phyloP scores from a whole-genome alignment of 2,329 filamentous ascomycete species.

The Nannizziopsis barbatae region DNA sequence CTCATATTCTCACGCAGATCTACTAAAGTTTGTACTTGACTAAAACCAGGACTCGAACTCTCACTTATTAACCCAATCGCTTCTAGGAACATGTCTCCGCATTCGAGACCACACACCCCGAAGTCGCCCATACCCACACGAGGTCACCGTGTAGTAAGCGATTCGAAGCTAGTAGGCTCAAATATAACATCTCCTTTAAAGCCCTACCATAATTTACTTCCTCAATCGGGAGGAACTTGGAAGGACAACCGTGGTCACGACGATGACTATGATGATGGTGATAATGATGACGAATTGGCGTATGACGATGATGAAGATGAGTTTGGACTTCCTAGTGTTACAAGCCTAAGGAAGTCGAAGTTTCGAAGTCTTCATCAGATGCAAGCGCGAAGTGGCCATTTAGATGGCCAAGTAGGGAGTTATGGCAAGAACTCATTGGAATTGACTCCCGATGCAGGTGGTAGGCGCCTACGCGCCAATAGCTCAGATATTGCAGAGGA shows the following conservation, averaged over 20 bases:
- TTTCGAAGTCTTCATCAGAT: background rate
- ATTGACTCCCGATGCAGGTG: constrained; percentile 8
- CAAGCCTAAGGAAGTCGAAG: constrained; percentile 69
- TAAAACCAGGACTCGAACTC: background rate
- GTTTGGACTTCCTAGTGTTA: constrained; percentile 85
- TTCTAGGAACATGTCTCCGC: constrained; percentile 26
- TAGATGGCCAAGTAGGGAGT: background rate
- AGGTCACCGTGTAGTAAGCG: constrained; percentile 27
- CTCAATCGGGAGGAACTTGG: constrained; percentile 75
- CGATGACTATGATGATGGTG: constrained; percentile 47
- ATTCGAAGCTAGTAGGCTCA: constrained; percentile 39
- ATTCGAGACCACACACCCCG: constrained; percentile 64
- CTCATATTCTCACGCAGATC: constrained; percentile 91
- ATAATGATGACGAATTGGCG: constrained; percentile 58
- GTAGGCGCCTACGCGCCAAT: constrained; percentile 56
- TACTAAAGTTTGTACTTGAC: constrained; percentile 60
- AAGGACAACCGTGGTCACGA: constrained; percentile 58
- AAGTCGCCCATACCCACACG: constrained; percentile 33
- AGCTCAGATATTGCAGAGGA: constrained; percentile 93
- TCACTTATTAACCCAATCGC: constrained; percentile 2
- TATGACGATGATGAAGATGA: constrained; percentile 89
- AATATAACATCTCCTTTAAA: constrained; percentile 48
- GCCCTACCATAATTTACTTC: constrained; percentile 70
- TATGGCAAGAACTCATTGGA: constrained; percentile 9
- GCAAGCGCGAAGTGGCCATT: background rate